These are phyloP conservation scores for Astrephomene gubernaculifera DNA, from an alignment of 139 green algal genomes.

Conservation along the genomic window DNA sequence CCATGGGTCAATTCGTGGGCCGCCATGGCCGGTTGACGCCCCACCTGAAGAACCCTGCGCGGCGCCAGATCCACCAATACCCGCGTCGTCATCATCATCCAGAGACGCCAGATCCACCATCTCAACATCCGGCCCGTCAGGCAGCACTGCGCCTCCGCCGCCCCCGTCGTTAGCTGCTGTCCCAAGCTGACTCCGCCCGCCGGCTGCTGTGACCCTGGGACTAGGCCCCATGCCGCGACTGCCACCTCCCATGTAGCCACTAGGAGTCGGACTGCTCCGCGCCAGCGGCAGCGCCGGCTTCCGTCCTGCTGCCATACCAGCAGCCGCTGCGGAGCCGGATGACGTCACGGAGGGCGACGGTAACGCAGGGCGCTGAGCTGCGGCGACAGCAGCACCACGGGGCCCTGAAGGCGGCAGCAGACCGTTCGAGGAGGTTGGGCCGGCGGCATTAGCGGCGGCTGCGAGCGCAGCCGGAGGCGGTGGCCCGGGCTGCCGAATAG, in stretches of 20 bases:
- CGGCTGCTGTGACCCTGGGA: background rate
- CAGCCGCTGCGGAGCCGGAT: background rate
- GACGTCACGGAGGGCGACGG: background rate
- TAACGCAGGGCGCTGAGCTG: background rate
- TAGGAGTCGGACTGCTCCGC: background rate
- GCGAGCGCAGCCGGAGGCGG: background rate
- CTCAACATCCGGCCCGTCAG: background rate
- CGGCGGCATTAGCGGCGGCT: background rate
- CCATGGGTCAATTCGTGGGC: background rate
- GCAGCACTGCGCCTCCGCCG: background rate
- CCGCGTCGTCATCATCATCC: constrained; percentile 13
- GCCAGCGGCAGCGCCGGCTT: constrained; percentile 10
- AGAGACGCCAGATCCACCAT: constrained; percentile 28
- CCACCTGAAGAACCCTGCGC: background rate
- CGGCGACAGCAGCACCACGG: background rate
- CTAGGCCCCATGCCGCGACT: background rate
- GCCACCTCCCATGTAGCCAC: background rate
- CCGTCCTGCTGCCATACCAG: background rate
- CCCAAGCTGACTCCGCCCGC: too few relatives aligned
- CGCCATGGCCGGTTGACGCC: background rate
- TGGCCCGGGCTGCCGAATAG: too few relatives aligned
- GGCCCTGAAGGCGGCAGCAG: constrained; percentile 9
- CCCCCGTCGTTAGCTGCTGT: too few relatives aligned
- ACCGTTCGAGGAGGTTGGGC: background rate
- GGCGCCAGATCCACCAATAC: too few relatives aligned